These are phyloP conservation scores for Phoenix dactylifera DNA, from an alignment of 176 grass and related monocot genomes.

Conservation along the genomic window DNA sequence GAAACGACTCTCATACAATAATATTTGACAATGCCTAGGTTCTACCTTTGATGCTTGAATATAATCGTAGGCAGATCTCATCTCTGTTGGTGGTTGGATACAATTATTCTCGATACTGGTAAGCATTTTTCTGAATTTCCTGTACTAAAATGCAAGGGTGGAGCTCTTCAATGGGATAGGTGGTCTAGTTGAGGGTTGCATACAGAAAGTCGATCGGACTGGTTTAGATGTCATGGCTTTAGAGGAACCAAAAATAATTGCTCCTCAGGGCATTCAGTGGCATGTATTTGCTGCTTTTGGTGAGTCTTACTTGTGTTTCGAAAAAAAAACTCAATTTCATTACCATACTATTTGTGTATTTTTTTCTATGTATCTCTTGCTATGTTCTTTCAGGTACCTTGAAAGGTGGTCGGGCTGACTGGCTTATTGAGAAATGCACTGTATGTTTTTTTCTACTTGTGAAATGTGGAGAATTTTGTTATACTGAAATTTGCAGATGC, in stretches of 20 bases:
- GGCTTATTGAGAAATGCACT: slow-evolving; percentile 99
- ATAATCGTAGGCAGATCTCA: too few relatives aligned
- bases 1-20: too few relatives aligned
- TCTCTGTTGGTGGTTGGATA: too few relatives aligned
- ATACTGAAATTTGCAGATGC: too few relatives aligned
- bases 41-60: too few relatives aligned
- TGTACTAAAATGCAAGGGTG: slow-evolving; percentile 38
- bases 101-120: not conserved
- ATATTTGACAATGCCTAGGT: too few relatives aligned
- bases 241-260: slow-evolving; percentile 42
- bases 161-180: slow-evolving; percentile 77
- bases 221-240: slow-evolving; percentile 60
- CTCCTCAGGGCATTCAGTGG: slow-evolving; percentile 69
- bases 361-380: not conserved
- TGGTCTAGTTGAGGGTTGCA: slow-evolving; percentile 65
- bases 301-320: slow-evolving; percentile 24
- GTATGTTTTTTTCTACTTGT: slow-evolving; percentile 53
- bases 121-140: not conserved
- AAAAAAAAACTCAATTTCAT: not conserved
- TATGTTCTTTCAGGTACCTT: slow-evolving; percentile 51
- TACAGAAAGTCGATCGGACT: slow-evolving; percentile 56
- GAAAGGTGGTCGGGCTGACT: slow-evolving; percentile 90
- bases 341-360: not conserved
- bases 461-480: too few relatives aligned
- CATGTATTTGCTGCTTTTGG: slow-evolving; percentile 89